phyloP scores from a whole-genome alignment of 805 yeast species.

The Metschnikowia dekortorum region DNA sequence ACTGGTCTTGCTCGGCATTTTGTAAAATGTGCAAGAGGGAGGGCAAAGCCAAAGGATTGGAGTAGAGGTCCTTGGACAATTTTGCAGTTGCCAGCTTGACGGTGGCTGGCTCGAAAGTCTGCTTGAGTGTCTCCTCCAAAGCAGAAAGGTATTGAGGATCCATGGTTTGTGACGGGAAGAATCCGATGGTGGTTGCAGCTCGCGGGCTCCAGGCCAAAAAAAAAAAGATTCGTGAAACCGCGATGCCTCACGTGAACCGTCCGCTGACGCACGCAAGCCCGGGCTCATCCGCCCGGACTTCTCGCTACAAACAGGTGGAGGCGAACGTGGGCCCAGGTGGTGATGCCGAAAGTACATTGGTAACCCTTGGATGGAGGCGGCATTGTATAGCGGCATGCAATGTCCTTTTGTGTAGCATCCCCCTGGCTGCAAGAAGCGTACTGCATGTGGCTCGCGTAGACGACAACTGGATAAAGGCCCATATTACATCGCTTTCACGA shows the following conservation, averaged over 20 bases:
- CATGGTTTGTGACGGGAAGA: slow-evolving; percentile 36
- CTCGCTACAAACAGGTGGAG: too few species aligned
- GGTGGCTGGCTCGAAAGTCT: slow-evolving; percentile 73
- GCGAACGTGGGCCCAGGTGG: too few species aligned
- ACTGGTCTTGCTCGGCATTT: slow-evolving; percentile 59
- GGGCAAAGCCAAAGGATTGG: slow-evolving; percentile 68
- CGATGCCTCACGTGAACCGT: slow-evolving; percentile 11
- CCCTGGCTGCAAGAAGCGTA: not conserved
- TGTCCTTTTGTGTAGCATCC: not conserved
- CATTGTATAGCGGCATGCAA: not conserved
- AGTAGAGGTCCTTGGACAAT: slow-evolving; percentile 70
- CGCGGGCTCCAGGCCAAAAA: not conserved
- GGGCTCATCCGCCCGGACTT: not conserved
- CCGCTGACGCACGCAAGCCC: not conserved
- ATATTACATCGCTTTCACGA: not conserved
- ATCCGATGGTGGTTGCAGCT: slow-evolving; percentile 3
- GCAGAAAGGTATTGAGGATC: slow-evolving; percentile 65
- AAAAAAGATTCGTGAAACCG: slow-evolving; percentile 5
- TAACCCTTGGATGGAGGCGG: too few species aligned
- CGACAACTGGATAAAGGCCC: not conserved
- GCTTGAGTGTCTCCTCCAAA: slow-evolving; percentile 74
- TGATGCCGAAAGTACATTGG: too few species aligned
- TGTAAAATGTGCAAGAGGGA: slow-evolving; percentile 80
- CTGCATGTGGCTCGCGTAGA: not conserved
- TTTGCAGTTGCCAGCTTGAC: slow-evolving; percentile 79